phyloP scores from a whole-genome alignment of 2,329 filamentous ascomycete genomes.

The Pseudocercospora crystallina region DNA sequence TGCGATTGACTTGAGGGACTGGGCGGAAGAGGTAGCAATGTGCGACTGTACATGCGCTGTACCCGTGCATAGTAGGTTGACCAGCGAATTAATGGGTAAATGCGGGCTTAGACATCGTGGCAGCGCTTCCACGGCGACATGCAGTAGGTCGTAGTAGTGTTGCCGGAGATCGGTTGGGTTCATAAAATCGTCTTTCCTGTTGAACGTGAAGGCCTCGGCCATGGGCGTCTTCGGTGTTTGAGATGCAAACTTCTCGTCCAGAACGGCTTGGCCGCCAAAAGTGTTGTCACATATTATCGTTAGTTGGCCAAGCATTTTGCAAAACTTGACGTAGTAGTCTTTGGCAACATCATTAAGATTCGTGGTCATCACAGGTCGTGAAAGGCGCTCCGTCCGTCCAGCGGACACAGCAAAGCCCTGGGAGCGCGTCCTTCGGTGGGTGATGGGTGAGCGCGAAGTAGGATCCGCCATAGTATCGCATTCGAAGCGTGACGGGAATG shows the following conservation, averaged over 20 bases:
- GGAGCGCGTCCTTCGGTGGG: constrained; percentile 36
- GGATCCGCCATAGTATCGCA: constrained; percentile 46
- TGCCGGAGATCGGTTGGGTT: constrained; percentile 79
- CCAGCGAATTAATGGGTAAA: constrained; percentile 87
- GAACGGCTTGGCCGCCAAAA: constrained; percentile 90
- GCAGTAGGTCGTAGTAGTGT: constrained; percentile 90
- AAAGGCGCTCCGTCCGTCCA: constrained; percentile 64
- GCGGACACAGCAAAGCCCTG: constrained; percentile 39
- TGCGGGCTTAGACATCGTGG: constrained; percentile 90
- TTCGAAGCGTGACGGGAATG: constrained; percentile 71
- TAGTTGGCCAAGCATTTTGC: constrained; percentile 91
- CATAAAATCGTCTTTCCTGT: constrained; percentile 75
- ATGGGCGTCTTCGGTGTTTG: constrained; percentile 92
- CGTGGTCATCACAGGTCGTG: constrained; percentile 59
- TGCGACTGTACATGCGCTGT: constrained; percentile 93
- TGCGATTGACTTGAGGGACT: constrained; percentile 92
- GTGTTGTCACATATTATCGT: constrained; percentile 95
- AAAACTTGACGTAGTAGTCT: constrained; percentile 87
- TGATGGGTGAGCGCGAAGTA: constrained; percentile 36
- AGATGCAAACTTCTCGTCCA: constrained; percentile 92
- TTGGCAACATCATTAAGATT: constrained; percentile 72
- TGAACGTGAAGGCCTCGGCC: constrained; percentile 88
- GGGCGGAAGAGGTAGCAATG: constrained; percentile 87
- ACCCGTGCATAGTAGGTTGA: constrained; percentile 92
- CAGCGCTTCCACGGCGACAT: constrained; percentile 91